These are phyloP conservation scores for Aspergillus pseudoterreus DNA, from an alignment of 2,329 filamentous ascomycete genomes.

Conservation along the genomic window DNA sequence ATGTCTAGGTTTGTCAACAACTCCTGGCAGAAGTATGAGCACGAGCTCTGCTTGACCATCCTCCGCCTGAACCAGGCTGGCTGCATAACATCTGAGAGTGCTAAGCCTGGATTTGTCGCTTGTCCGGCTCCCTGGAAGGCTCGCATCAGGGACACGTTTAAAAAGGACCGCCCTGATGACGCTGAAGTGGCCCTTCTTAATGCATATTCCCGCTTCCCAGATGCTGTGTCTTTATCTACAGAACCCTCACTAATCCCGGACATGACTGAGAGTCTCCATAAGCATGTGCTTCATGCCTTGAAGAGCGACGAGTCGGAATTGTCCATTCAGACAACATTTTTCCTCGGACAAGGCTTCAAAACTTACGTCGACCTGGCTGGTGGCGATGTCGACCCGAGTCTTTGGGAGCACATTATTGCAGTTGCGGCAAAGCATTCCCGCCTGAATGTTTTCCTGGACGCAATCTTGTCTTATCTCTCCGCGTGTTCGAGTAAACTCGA, in stretches of 20 bases:
- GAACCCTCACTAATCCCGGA: constrained; percentile 65
- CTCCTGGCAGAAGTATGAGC: constrained; percentile 67
- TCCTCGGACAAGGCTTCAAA: constrained; percentile 70
- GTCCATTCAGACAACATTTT: constrained; percentile 66
- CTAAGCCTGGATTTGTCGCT: constrained; percentile 35
- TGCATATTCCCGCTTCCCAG: constrained; percentile 61
- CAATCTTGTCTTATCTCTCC: constrained; percentile 51
- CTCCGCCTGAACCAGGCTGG: constrained; percentile 53
- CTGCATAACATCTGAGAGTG: constrained; percentile 51
- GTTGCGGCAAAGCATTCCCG: constrained; percentile 65
- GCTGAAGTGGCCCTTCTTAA: constrained; percentile 66
- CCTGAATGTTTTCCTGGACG: constrained; percentile 63
- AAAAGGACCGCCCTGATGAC: constrained; percentile 42
- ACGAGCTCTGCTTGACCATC: constrained; percentile 65
- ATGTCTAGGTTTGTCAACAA: constrained; percentile 64
- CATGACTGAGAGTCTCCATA: constrained; percentile 62
- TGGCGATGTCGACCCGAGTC: constrained; percentile 54
- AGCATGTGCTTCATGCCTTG: constrained; percentile 63
- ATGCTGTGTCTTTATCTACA: constrained; percentile 52
- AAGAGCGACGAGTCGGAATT: constrained; percentile 57
- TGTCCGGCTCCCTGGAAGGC: constrained; percentile 60
- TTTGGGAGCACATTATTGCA: constrained; percentile 64
- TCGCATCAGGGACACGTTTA: constrained; percentile 67
- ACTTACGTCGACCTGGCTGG: constrained; percentile 66
- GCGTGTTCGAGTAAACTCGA: constrained; percentile 22